Evolutionary conservation across 257 asterid genomes (phyloP).

Genomic region (Asclepias syriaca): DNA sequence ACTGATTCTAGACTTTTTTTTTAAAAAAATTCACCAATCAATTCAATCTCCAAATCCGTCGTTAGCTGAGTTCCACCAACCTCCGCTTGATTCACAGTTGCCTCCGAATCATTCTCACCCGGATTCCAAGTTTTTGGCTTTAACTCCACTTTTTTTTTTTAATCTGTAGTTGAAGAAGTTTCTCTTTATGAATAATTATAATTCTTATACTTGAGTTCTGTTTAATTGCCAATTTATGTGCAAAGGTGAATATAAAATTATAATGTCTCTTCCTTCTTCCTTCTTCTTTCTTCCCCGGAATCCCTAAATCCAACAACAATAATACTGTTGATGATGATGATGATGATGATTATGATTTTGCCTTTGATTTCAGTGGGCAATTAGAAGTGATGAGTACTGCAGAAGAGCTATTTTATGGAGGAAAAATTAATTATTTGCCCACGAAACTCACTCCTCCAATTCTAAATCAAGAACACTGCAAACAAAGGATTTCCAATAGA

Average conservation of each 20-base stretch:
- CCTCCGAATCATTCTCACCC: too few species aligned
- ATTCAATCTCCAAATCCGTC: too few species aligned
- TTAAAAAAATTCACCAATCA: too few species aligned
- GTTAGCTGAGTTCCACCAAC: too few species aligned
- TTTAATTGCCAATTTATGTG: not conserved
- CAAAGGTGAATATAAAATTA: not conserved
- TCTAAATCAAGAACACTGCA: conserved; percentile 20
- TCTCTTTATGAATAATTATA: too few species aligned
- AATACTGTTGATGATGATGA: too few species aligned
- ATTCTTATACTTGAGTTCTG: not conserved
- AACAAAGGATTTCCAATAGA: conserved; percentile 25
- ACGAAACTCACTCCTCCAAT: conserved; percentile 34
- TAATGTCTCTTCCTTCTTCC: too few species aligned
- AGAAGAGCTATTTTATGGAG: conserved; percentile 82
- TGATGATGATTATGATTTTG: conserved; percentile 45
- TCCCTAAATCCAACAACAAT: conserved; percentile 29
- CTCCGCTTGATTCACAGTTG: too few species aligned
- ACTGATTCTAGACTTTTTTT: too few species aligned
- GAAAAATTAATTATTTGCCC: conserved; percentile 63
- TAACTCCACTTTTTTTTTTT: too few species aligned
- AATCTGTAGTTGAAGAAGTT: too few species aligned
- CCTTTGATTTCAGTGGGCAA: conserved; percentile 72
- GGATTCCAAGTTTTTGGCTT: too few species aligned
- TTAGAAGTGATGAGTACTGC: conserved; percentile 41
- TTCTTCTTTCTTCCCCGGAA: conserved; percentile 28